phyloP scores from a whole-genome alignment of 2,329 filamentous ascomycete species.

The Arthrinium phaeospermum region DNA sequence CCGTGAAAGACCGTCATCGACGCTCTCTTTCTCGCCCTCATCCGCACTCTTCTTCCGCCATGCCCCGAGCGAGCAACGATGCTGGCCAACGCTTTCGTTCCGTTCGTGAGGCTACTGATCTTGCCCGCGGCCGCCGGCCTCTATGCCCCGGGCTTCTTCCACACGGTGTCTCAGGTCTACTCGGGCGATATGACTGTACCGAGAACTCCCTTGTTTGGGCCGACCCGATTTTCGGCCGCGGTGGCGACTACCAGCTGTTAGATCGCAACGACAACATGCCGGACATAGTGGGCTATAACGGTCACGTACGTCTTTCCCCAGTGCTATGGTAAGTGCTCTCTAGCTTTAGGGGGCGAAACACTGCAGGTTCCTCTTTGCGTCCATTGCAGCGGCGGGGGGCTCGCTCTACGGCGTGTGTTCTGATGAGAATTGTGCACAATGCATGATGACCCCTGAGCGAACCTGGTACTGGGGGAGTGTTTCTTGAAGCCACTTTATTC shows the following conservation, averaged over 20 bases:
- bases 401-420: not conserved
- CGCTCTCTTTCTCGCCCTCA: not conserved
- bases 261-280: constrained; percentile 27
- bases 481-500: not conserved
- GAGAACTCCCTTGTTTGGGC: constrained; percentile 27
- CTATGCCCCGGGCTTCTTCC: constrained; percentile 27
- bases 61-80: not conserved
- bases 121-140: constrained; percentile 12
- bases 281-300: constrained; percentile 27
- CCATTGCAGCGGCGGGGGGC: not conserved
- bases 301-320: not conserved
- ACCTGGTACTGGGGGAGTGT: not conserved
- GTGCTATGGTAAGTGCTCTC: not conserved
- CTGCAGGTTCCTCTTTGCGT: not conserved
- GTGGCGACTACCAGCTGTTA: constrained; percentile 27
- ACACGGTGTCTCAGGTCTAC: constrained; percentile 26
- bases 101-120: not conserved
- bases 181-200: constrained; percentile 24
- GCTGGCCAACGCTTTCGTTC: not conserved
- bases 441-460: not conserved
- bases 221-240: constrained; percentile 28
- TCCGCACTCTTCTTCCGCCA: not conserved
- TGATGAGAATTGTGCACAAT: not conserved
- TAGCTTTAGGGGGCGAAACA: not conserved
- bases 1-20: not conserved